Percentiles rank a stretch among this genome's conserved stretches.
Evolutionary conservation across 352 stramenopile species (phyloP).

Genomic region (Peronospora belbahrii): DNA sequence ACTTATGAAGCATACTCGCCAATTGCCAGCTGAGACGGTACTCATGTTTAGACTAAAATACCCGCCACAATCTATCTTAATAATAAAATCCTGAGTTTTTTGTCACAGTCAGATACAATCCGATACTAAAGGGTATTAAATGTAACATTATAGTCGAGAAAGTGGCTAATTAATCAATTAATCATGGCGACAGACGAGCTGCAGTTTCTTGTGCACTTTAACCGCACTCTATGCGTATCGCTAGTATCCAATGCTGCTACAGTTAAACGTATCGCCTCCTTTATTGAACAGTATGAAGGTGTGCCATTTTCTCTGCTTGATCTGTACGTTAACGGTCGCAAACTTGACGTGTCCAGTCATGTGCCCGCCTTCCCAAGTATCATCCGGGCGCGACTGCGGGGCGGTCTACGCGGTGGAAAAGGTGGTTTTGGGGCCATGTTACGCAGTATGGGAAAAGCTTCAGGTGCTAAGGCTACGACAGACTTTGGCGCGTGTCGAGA

Average conservation of each 20-base stretch:
- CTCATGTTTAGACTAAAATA: no score
- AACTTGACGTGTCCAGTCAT: conserved; percentile 20
- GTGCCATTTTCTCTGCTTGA: conserved; percentile 46
- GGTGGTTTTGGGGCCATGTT: conserved; percentile 84
- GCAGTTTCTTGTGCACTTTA: conserved; percentile 79
- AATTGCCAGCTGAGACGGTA: no score
- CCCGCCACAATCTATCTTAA: no score
- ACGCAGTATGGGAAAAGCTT: conserved; percentile 66
- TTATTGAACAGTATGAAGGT: conserved; percentile 37
- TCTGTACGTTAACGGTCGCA: conserved; percentile 49
- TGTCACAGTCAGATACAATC: no score
- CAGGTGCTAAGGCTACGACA: conserved; percentile 59
- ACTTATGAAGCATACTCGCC: no score
- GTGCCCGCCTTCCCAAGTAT: conserved; percentile 48
- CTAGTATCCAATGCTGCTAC: conserved; percentile 33
- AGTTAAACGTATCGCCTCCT: conserved; percentile 24
- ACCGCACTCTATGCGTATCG: conserved; percentile 64
- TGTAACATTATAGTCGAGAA: no score
- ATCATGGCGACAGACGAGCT: conserved; percentile 33
- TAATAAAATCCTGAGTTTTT: no score
- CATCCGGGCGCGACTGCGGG: conserved; percentile 51
- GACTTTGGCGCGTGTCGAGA: conserved; percentile 78
- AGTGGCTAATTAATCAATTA: background rate
- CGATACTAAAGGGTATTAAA: no score
- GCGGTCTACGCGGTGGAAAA: conserved; percentile 68